Base-by-base conservation (phyloP, 805 yeast genomes). In the Brettanomyces nanus region DNA sequence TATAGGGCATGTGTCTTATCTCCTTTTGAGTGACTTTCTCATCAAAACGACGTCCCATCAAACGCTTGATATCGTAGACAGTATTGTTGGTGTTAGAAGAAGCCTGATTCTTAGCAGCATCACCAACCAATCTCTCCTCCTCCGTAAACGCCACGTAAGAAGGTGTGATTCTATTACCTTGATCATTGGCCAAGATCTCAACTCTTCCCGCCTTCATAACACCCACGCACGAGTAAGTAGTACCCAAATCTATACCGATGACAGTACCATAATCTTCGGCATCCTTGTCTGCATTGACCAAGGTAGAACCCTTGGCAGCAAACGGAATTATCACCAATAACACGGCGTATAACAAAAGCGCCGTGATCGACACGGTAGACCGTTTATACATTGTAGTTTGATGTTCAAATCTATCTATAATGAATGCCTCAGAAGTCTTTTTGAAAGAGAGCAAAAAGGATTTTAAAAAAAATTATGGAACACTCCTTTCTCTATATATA, bases 161-260 rank as follows among this genome's bases (percentile, higher is more conserved):
- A 27, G 97, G 97, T 15, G 97, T 89, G 45, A 95, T 90, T 73
- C 97, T 84, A 75, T 90, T 89, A 73, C 97, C 97, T 71, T 90
- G 97, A 65, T 89, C 96, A 60, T 89, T 89, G 54, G 97, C 96
- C 56, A 89, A 78, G 58, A 89, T 89, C 59, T 90, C 97, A 43
- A 89, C 97, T 54, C 95, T 53, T 21, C 62, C 63, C 5, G 57
- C 50, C 38, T 54, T 54, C 59, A 58, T 58, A n/a, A 58, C 87
- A 56, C 95, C 97, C 45, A 90, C 97, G 77, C 97, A 89, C 10
- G 96, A 89, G 75, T 89, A 89, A 5, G 97, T 89, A 47, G 97
- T 89, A 61, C 97, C 96, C 71, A 87, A 81, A 75, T 86, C 95
- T 58, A 90, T 90, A 67, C 97, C 87, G 53, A 77, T 84, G 34